These are phyloP conservation scores for Phytophthora palmivora DNA, from an alignment of 352 stramenopile genomes.

Conservation along the genomic window DNA sequence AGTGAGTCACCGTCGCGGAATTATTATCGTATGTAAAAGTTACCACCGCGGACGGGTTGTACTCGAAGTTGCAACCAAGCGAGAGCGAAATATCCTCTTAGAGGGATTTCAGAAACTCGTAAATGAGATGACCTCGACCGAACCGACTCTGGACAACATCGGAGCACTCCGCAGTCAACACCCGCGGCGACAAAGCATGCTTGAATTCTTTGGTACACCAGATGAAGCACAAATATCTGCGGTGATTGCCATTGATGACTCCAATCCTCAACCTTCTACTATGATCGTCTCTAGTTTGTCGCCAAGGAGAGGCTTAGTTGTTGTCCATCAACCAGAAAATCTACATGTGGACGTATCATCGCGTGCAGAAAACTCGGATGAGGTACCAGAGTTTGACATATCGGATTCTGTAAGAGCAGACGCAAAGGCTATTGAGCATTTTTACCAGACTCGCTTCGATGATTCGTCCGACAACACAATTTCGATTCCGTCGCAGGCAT, in stretches of 20 bases:
- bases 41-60: constrained; percentile 69
- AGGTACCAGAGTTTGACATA: background rate
- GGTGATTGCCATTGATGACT: background rate
- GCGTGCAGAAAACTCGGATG: too few species aligned
- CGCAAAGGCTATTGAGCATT: constrained; percentile 44
- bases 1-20: constrained; percentile 63
- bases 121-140: constrained; percentile 51
- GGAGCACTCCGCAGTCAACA: constrained; percentile 57
- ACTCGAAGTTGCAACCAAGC: constrained; percentile 65
- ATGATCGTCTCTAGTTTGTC: constrained; percentile 5
- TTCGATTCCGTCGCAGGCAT: constrained; percentile 2
- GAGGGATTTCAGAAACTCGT: constrained; percentile 63
- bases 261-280: background rate
- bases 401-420: constrained; percentile 17
- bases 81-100: constrained; percentile 65
- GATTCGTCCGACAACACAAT: constrained; percentile 21
- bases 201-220: constrained; percentile 56
- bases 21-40: constrained; percentile 75
- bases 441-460: constrained; percentile 78
- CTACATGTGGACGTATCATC: too few species aligned
- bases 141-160: constrained; percentile 49
- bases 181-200: constrained; percentile 54
- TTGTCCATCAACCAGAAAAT: constrained; percentile 12
- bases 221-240: constrained; percentile 14
- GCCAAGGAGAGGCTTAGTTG: constrained; percentile 5